Conservation (phyloP, 164 flowering plant species). For the Magnolia changhungtana region DNA sequence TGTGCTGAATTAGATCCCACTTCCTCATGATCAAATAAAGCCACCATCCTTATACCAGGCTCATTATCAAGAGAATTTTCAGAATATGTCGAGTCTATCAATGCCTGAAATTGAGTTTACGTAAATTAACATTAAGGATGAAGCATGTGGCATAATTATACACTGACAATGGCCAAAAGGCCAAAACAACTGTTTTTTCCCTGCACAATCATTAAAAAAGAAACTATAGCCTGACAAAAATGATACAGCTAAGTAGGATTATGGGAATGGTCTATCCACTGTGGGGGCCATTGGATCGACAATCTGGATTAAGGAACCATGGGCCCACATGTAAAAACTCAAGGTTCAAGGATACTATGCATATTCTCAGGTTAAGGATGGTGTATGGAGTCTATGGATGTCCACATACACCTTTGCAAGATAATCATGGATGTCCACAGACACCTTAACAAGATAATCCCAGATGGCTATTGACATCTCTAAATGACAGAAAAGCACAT, state of each 20-base stretch:
- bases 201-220: background rate
- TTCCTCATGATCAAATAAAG: conserved; percentile 70
- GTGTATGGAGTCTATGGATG: no score
- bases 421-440: no score
- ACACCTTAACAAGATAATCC: no score
- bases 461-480: no score
- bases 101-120: conserved; percentile 36
- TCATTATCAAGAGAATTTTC: conserved; percentile 55
- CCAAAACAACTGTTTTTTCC: background rate
- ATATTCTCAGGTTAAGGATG: no score
- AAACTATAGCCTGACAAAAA: background rate
- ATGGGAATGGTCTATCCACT: no score
- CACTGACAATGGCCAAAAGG: background rate
- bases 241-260: background rate
- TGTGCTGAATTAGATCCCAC: conserved; percentile 83
- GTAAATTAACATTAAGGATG: background rate
- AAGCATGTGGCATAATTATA: background rate
- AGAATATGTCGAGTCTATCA: conserved; percentile 58
- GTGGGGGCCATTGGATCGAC: no score
- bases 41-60: conserved; percentile 85
- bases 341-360: no score
- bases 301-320: no score
- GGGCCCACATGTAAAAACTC: no score
- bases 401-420: no score
- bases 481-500: no score